Evolutionary conservation across 1,139 yeast species (phyloP).

Genomic region (Diutina catenulata): DNA sequence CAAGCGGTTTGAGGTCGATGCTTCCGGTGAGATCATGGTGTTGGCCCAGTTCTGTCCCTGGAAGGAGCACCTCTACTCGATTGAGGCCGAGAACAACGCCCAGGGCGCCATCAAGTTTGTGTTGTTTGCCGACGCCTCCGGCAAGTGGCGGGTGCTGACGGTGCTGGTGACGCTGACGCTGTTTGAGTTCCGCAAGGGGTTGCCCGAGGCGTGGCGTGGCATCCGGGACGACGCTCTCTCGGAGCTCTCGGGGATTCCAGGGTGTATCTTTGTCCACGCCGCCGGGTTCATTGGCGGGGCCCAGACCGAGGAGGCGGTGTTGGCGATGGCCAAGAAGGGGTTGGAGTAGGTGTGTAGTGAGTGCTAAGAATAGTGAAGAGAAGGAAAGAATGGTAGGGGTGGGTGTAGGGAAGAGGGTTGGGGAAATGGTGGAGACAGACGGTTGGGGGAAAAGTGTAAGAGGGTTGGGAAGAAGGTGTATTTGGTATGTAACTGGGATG

Average conservation of each 20-base stretch:
- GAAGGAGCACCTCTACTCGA: constrained; percentile 79
- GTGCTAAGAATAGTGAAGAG: too few species aligned
- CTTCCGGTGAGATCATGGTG: constrained; percentile 61
- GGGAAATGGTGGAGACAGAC: too few species aligned
- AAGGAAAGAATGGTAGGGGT: too few species aligned
- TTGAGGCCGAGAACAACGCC: constrained; percentile 51
- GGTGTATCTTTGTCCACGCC: constrained; percentile 88
- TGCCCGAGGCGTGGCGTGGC: constrained; percentile 92
- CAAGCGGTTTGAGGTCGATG: constrained; percentile 39
- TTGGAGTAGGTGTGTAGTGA: too few species aligned
- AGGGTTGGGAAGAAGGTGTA: too few species aligned
- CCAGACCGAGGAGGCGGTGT: constrained; percentile 64
- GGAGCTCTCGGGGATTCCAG: constrained; percentile 63
- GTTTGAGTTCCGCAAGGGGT: constrained; percentile 74
- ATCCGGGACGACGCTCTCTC: constrained; percentile 76
- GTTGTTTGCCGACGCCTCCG: constrained; percentile 60
- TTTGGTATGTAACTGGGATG: too few species aligned
- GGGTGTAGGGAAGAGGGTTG: too few species aligned
- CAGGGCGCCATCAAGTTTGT: constrained; percentile 62
- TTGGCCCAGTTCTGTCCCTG: constrained; percentile 76
- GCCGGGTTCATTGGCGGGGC: constrained; percentile 98
- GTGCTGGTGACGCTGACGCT: constrained; percentile 67
- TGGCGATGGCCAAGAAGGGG: constrained; percentile 50
- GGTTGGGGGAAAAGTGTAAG: too few species aligned
- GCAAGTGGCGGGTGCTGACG: constrained; percentile 83